Base-by-base conservation (phyloP, 345 rosid species). In the Psidium friedrichsthalianum region DNA sequence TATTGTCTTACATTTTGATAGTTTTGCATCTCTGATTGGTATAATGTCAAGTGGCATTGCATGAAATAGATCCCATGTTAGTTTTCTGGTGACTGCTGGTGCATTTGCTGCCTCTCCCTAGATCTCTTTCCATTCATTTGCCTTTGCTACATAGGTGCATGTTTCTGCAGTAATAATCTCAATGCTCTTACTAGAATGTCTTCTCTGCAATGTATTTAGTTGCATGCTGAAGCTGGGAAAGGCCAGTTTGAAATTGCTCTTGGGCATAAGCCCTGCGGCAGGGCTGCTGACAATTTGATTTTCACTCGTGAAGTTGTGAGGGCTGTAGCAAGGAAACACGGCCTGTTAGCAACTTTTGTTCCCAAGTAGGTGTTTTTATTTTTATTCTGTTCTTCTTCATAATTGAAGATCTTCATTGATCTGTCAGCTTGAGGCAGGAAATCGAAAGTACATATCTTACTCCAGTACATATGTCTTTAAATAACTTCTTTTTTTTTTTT, bases 181-280 rank as follows among this genome's bases (percentile, higher is more conserved):
- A 29, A 55, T 89, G 84, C 85, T 85, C 82, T 82, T 61, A 8
- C 25, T 82, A 61, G 32, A 29, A 52, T 82, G 84, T 86, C 84
- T 86, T 27, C 82, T 53, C 42, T 58, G 76, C 47, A 18, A 86
- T 32, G 59, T 44, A 69, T 74, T 61, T 80, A 97, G 99, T 84
- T 97, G 82, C 99, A 95, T 88, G 91, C 95, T 36, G 99, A 97
- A 92, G 90, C 96, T 86, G 99, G 97, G 85, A 93, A 93, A 89
- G 99, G 99, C 84, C 99, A 97, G 88, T 94, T 91, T 90, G 99
- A 97, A 91, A 61, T 95, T 51, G 94, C 96, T 82, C 69, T 97
- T 82, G 98, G 93, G 76, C 92, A 97, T 88, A 89, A 91, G 57
- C 44, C 90, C 42, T 88, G 95, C 86, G 52, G 87, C 22, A n/a